Conservation (phyloP, 1,139 yeast species). For the Candida albicans region DNA sequence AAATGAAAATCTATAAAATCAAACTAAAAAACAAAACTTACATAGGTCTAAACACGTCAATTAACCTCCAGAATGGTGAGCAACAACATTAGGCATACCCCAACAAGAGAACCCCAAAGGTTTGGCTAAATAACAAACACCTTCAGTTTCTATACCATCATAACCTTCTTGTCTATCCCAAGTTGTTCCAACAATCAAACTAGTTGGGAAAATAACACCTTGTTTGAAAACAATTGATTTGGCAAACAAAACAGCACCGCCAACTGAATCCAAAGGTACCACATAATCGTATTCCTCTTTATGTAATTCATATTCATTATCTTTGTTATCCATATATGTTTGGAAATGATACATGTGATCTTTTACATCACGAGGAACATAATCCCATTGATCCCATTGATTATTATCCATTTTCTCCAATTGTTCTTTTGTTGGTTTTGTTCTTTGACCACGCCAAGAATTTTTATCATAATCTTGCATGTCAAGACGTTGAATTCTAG, state of each 20-base stretch:
- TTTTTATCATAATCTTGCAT: conserved; percentile 38
- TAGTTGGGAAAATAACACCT: conserved; percentile 46
- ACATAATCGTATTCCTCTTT: conserved; percentile 18
- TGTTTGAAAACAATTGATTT: conserved; percentile 41
- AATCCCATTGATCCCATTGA: conserved; percentile 31
- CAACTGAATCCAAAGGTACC: conserved; percentile 44
- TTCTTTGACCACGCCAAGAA: conserved; percentile 45
- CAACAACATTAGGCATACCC: conserved; percentile 41
- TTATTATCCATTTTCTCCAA: conserved; percentile 27
- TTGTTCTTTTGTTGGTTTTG: conserved; percentile 33
- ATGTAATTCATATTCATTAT: conserved; percentile 17
- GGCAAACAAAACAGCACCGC: conserved; percentile 46
- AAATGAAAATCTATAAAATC: too few species aligned
- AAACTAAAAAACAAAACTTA: background rate
- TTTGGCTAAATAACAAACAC: conserved; percentile 46
- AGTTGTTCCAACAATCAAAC: conserved; percentile 42
- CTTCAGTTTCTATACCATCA: conserved; percentile 54
- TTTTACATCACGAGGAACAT: conserved; percentile 34
- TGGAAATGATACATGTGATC: conserved; percentile 32
- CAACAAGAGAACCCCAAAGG: conserved; percentile 43
- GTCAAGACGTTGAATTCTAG: conserved; percentile 28
- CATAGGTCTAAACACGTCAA: too few species aligned
- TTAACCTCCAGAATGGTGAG: conserved; percentile 17
- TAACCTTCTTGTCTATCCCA: conserved; percentile 49
- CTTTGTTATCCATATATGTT: conserved; percentile 21